Percentiles rank a stretch among this genome's conserved stretches.
These are phyloP conservation scores for Anthracocystis walkeri DNA, from an alignment of 1,284 basidiomycete species.

Conservation along the genomic window DNA sequence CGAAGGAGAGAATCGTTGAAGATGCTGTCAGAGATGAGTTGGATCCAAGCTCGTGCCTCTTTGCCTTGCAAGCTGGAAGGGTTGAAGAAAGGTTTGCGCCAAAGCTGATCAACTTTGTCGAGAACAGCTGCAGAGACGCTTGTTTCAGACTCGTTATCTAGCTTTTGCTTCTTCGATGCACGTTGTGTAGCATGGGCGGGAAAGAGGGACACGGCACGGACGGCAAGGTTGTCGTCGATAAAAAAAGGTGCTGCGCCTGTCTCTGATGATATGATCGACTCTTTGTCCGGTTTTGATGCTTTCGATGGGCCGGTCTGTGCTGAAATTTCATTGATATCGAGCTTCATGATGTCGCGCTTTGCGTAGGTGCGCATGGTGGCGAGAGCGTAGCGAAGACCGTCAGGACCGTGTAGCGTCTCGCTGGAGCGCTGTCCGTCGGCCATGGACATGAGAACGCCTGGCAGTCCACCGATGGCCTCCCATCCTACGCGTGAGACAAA, in stretches of 20 bases:
- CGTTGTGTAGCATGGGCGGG: slow-evolving; percentile 53
- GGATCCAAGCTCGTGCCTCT: slow-evolving; percentile 54
- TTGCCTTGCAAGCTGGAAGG: slow-evolving; percentile 48
- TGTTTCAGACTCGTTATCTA: neutral
- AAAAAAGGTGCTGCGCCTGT: slow-evolving; percentile 72
- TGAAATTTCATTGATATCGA: slow-evolving; percentile 37
- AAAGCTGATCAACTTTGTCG: slow-evolving; percentile 31
- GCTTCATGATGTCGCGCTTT: slow-evolving; percentile 55
- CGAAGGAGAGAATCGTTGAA: slow-evolving; percentile 60
- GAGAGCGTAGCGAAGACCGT: slow-evolving; percentile 78
- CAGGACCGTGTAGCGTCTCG: slow-evolving; percentile 79
- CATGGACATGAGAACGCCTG: slow-evolving; percentile 84
- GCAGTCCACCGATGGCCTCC: slow-evolving; percentile 70
- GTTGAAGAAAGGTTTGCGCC: slow-evolving; percentile 42
- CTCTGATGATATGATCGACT: slow-evolving; percentile 23
- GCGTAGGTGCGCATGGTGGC: slow-evolving; percentile 74
- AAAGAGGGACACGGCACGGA: slow-evolving; percentile 76
- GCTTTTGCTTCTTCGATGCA: slow-evolving; percentile 34
- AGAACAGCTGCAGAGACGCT: slow-evolving; percentile 11
- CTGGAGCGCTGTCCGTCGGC: slow-evolving; percentile 78
- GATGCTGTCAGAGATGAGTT: slow-evolving; percentile 60
- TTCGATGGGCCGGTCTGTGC: slow-evolving; percentile 1
- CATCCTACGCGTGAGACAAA: slow-evolving; percentile 80
- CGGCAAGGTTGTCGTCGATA: slow-evolving; percentile 76
- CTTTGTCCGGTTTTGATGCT: slow-evolving; percentile 19